Base-by-base conservation (phyloP, 2,329 filamentous ascomycete species). In the Xylariaceae sp. region DNA sequence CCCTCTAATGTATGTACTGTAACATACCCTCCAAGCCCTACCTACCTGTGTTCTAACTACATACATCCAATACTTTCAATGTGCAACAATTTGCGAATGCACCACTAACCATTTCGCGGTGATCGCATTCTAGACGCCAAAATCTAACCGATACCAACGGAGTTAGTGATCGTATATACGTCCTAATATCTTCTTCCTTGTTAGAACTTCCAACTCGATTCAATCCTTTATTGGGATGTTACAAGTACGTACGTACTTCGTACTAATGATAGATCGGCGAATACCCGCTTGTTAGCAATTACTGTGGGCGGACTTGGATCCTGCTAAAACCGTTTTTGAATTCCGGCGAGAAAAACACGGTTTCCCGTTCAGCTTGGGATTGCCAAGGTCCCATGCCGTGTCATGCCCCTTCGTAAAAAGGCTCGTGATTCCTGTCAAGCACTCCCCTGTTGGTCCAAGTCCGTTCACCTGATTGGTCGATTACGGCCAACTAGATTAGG, bases 401-500 rank as follows among this genome's bases (percentile, higher is more conserved):
- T 52, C 60, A 62, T 44, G 21, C 47, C 42, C 19, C 23, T 48
- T 40, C 26, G 23, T 47, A 52, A 55, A 16, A 10, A 47, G 46
- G 46, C 52, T 58, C 54, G 55, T 56, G 52, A 58, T 37, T 37
- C 32, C 32, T 26, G 52, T 51, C 6, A 16, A 16, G 14, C 32
- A 4, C 32, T 14, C 14, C 32, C 32, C 32, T 37, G 32, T 10
- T 19, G 14, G 37, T 7, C 23, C 20, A 43, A 43, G 20, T 26
- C 23, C 23, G 47, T 44, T 20, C 32, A 20, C 23, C 14, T 52
- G 14, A 62, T 60, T 62, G 59, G 59, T 16, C 46, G 20, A 14
- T 37, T 3, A 56, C 60, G 57, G 56, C 49, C 43, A 62, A 20
- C 57, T 48, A 20, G 48, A 57, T 50, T 16, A 44, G n/a, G n/a